Evolutionary conservation across 2,329 filamentous ascomycete genomes (phyloP), one percentile per base, ranked within the genome.

Genomic region (Fusarium pseudonygamai): DNA sequence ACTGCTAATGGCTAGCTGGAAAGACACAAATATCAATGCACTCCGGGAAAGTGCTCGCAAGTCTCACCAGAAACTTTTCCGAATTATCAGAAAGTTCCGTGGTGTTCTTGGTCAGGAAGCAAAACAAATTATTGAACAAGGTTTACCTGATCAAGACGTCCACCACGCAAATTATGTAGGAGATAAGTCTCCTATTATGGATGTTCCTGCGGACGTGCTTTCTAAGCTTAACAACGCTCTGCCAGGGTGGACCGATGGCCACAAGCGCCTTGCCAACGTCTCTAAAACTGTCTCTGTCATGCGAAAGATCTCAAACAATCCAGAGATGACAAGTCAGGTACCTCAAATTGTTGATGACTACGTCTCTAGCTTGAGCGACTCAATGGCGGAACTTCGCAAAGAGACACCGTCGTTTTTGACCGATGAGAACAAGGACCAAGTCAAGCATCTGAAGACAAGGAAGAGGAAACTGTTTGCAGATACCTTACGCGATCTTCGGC

Each of bases 1-100:
- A n/a, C 88, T 99, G 22, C 90, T 97, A 59, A 85, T 99, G 76
- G 95, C 95, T 13, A 98, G 95, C 81, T 99, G 97, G 97, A 98
- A 97, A 81, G 96, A 99, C 76, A 97, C 94, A 28, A 99, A 98
- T 78, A 97, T 99, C 70, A 92, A 92, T 53, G 93, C 94, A 2
- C 85, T 99, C 22, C 90, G 92, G 74, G 95, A 98, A 79, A 98
- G 96, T 81, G 95, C 96, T 3, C 92, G 93, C 77, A 92, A 92
- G 68, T 98, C 95, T 26, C 96, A 99, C 79, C 90, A 93, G 77
- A 98, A 97, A 82, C 88, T 99, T 5, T 97, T 97, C 84, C 93
- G 93, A 76, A 86, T 97, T 40, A 93, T 99, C 49, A 89, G 94
- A 62, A 98, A 98, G 83, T 99, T 97, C 83, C 91, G 96, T 46